Percentiles rank a stretch among this genome's conserved stretches.
Conservation (phyloP, 495 filamentous ascomycete species). For the Chaetomidium leptoderma region DNA sequence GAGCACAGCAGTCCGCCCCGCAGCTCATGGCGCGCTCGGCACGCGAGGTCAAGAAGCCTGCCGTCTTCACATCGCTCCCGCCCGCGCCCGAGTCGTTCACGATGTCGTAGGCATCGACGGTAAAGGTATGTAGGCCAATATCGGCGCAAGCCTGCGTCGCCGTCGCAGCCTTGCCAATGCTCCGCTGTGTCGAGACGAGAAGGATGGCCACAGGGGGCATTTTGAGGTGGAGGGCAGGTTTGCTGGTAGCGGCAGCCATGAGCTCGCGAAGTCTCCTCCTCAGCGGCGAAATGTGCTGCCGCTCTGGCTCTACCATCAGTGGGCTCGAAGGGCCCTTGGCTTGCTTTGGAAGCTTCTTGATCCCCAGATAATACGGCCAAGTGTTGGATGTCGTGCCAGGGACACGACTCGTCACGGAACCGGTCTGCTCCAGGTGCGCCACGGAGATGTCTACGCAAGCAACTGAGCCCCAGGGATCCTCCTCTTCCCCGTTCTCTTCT, state of each 20-base stretch:
- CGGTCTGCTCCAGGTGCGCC: constrained; percentile 83
- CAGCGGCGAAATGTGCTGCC: constrained; percentile 57
- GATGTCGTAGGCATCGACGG: constrained; percentile 90
- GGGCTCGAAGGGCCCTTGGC: constrained; percentile 35
- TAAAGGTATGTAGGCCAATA: constrained; percentile 83
- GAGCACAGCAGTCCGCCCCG: constrained; percentile 73
- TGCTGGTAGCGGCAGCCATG: constrained; percentile 80
- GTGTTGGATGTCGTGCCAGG: constrained; percentile 67
- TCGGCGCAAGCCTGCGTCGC: constrained; percentile 76
- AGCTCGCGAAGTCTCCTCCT: constrained; percentile 78
- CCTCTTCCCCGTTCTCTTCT: constrained; percentile 46
- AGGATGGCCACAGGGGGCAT: constrained; percentile 86
- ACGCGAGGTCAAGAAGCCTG: constrained; percentile 79
- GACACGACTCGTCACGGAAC: constrained; percentile 70
- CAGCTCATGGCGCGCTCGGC: constrained; percentile 86
- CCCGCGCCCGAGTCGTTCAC: constrained; percentile 81
- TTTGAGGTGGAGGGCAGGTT: constrained; percentile 76
- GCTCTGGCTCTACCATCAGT: constrained; percentile 38
- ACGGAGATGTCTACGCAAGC: constrained; percentile 75
- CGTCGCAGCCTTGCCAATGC: constrained; percentile 80
- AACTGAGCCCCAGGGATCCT: constrained; percentile 76
- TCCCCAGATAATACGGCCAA: constrained; percentile 83
- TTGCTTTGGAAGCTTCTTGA: constrained; percentile 52
- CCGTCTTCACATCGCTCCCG: constrained; percentile 87
- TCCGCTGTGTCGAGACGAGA: constrained; percentile 81